Conservation (phyloP, 805 yeast species). For the Suhomyces xylopsoci region DNA sequence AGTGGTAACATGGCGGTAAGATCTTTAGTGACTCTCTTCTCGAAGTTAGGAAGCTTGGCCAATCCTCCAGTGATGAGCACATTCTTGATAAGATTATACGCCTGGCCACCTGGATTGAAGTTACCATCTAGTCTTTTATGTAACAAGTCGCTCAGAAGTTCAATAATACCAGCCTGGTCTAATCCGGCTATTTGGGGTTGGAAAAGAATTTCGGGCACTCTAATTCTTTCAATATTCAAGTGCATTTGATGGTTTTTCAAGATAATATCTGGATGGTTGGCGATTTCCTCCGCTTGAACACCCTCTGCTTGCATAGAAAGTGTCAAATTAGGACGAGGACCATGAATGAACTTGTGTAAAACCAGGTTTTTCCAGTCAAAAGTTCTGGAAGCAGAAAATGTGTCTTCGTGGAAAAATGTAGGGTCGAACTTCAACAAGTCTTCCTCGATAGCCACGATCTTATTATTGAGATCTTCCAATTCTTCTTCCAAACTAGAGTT, state of each 20-base stretch:
- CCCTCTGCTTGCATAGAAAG: slow-evolving; percentile 43
- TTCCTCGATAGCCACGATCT: slow-evolving; percentile 62
- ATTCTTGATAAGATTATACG: slow-evolving; percentile 53
- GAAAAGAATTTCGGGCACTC: slow-evolving; percentile 88
- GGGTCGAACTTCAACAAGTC: slow-evolving; percentile 82
- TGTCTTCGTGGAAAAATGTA: slow-evolving; percentile 78
- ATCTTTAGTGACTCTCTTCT: slow-evolving; percentile 65
- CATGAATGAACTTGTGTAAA: slow-evolving; percentile 82
- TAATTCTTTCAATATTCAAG: slow-evolving; percentile 82
- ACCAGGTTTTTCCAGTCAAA: slow-evolving; percentile 82
- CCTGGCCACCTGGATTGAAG: slow-evolving; percentile 53
- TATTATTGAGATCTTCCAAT: slow-evolving; percentile 68
- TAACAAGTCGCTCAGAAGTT: slow-evolving; percentile 66
- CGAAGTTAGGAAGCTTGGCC: slow-evolving; percentile 61
- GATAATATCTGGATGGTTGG: slow-evolving; percentile 57
- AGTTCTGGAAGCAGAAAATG: slow-evolving; percentile 62
- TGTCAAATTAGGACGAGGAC: slow-evolving; percentile 81
- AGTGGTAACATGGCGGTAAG: slow-evolving; percentile 69
- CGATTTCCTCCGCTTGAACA: slow-evolving; percentile 40
- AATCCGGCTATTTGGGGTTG: slow-evolving; percentile 93
- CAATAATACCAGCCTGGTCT: slow-evolving; percentile 93
- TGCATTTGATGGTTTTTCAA: slow-evolving; percentile 89
- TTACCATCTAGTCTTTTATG: slow-evolving; percentile 56
- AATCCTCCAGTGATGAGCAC: slow-evolving; percentile 87
- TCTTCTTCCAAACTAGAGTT: slow-evolving; percentile 74